phyloP scores from a whole-genome alignment of 352 stramenopile genomes.

The Globisporangium nagaii region DNA sequence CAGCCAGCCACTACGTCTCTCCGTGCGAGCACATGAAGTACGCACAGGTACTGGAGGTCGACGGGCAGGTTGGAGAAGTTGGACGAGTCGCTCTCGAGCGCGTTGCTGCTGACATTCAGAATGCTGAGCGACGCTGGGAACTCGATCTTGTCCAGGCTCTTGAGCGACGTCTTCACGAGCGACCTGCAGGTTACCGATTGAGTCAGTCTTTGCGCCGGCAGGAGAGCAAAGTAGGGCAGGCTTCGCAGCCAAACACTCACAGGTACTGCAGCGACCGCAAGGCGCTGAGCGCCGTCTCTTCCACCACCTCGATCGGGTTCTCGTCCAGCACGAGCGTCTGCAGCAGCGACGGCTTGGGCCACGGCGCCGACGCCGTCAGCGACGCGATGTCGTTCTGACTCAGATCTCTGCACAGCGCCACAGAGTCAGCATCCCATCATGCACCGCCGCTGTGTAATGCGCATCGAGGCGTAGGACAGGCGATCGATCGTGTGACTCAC shows the following conservation, averaged over 20 bases:
- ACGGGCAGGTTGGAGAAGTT: constrained; percentile 45
- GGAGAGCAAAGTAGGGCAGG: no score
- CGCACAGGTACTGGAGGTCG: constrained; percentile 45
- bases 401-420: constrained; percentile 20
- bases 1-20: background rate
- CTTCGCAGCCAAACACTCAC: constrained; percentile 19
- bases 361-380: constrained; percentile 25
- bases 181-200: constrained; percentile 23
- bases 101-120: constrained; percentile 53
- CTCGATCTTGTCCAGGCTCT: constrained; percentile 29
- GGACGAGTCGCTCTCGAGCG: constrained; percentile 30
- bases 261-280: constrained; percentile 48
- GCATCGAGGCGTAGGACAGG: no score
- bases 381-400: constrained; percentile 34
- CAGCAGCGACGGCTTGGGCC: constrained; percentile 35
- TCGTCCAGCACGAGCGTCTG: constrained; percentile 56
- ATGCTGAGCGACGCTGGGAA: constrained; percentile 37
- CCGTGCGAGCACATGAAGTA: background rate
- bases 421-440: background rate
- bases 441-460: no score
- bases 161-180: constrained; percentile 42
- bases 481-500: constrained; percentile 2
- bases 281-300: constrained; percentile 27
- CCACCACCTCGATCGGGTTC: constrained; percentile 38
- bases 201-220: no score